phyloP scores from a whole-genome alignment of 2,329 filamentous ascomycete genomes.

The Albophoma yamanashiensis region DNA sequence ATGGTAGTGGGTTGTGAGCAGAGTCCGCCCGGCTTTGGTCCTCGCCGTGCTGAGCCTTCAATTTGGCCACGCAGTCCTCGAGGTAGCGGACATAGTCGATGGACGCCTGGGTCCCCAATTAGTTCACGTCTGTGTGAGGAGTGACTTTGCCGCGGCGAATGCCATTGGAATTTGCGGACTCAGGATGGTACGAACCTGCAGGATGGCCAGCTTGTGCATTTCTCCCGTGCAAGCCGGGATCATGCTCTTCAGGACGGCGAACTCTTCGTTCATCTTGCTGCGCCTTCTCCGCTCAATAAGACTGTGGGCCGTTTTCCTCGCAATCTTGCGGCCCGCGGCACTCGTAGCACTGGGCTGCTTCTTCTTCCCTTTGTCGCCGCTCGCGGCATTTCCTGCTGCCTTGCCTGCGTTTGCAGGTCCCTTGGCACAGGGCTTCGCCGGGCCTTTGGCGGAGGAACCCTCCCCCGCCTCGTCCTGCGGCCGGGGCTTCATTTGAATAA shows the following conservation, averaged over 20 bases:
- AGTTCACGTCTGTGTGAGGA: background rate
- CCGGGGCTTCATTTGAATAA: conserved; percentile 91
- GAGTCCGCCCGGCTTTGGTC: conserved; percentile 16
- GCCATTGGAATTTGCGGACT: no score
- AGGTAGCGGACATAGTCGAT: conserved; percentile 96
- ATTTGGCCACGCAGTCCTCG: conserved; percentile 72
- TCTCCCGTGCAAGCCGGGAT: conserved; percentile 93
- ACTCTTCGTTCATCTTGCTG: conserved; percentile 99
- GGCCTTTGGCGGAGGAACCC: conserved; percentile 12
- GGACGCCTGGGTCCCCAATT: conserved; percentile 52
- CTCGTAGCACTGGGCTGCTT: conserved; percentile 68
- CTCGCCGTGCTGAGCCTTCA: conserved; percentile 51
- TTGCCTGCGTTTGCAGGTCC: conserved; percentile 10
- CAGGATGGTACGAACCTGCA: conserved; percentile 56
- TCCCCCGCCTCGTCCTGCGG: conserved; percentile 27
- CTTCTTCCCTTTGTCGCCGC: conserved; percentile 45
- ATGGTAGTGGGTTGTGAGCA: conserved; percentile 18
- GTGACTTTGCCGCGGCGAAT: background rate
- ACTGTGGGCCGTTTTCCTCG: conserved; percentile 91
- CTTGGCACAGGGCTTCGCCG: conserved; percentile 12
- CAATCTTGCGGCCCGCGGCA: conserved; percentile 86
- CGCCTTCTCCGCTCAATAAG: conserved; percentile 81
- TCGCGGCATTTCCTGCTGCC: conserved; percentile 6
- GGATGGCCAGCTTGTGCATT: conserved; percentile 94
- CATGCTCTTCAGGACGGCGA: conserved; percentile 85